phyloP scores from a whole-genome alignment of 768 basidiomycete genomes.

The Lepiota brunneoincarnata region DNA sequence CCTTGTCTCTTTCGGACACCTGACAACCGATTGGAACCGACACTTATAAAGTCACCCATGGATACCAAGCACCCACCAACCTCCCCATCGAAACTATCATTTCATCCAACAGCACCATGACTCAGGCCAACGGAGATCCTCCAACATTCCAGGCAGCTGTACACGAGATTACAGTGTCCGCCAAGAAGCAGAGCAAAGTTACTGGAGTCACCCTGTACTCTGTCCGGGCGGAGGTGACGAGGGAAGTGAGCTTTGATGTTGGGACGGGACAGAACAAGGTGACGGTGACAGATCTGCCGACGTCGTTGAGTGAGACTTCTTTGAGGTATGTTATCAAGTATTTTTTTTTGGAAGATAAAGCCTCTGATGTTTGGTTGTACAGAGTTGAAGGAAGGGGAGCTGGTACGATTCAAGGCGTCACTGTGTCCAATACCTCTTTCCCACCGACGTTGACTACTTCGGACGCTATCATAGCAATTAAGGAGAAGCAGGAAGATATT shows the following conservation, averaged over 20 bases:
- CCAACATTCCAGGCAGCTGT: slow-evolving; percentile 13
- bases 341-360: neutral
- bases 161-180: slow-evolving; percentile 22
- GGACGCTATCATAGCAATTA: slow-evolving; percentile 21
- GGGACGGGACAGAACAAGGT: slow-evolving; percentile 38
- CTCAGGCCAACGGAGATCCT: neutral
- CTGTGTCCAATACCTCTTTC: slow-evolving; percentile 20
- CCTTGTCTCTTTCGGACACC: too few species aligned
- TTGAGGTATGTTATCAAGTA: slow-evolving; percentile 28
- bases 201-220: slow-evolving; percentile 32
- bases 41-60: too few species aligned
- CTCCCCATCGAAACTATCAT: too few species aligned
- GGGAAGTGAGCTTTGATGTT: slow-evolving; percentile 29
- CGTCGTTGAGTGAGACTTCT: slow-evolving; percentile 32
- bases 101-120: too few species aligned
- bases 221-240: slow-evolving; percentile 34
- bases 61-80: too few species aligned
- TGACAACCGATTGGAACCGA: too few species aligned
- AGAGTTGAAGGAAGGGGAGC: slow-evolving; percentile 43
- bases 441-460: slow-evolving; percentile 22
- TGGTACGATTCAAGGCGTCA: slow-evolving; percentile 45
- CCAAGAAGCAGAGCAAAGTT: slow-evolving; percentile 30
- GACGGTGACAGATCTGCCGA: slow-evolving; percentile 33
- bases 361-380: slow-evolving; percentile 1
- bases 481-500: slow-evolving; percentile 19